Evolutionary conservation across 371 early-diverging fungal genomes (phyloP), one percentile per base, ranked within the genome.

Genomic region (Actinomortierella ambigua): DNA sequence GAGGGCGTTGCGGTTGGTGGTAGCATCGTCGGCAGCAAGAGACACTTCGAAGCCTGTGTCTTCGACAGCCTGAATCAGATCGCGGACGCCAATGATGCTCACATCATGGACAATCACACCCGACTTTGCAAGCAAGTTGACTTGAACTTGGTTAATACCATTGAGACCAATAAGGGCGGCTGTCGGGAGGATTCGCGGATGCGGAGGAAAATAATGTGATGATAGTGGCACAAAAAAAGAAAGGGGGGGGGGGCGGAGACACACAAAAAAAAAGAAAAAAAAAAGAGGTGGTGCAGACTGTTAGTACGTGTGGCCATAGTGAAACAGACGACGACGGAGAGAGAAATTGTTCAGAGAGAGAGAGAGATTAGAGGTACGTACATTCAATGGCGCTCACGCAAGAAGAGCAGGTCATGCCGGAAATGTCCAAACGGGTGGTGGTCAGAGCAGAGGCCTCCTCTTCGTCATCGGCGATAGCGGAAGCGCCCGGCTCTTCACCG

Each of bases 371-470:
- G 41, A 2, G n/a, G 11, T 27, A 61, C 71, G 59, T 73, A 73
- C 75, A 66, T 68, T 93, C 86, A 68, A 93, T 88, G 20, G 90
- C 82, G 20, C 82, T 81, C 8, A 93, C 94, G 75, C 94, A 93
- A 17, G 91, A 90, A 22, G 86, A 80, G 75, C 94, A 93, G 0
- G 94, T 94, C 93, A 94, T 94, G 39, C 95, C 94, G 0, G 83
- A 81, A 8, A 90, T 82, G 0, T 78, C 78, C 7, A 87, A 68
- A 4, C 82, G 75, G 0, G 81, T 80, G 1, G 81, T 79, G 1
- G 75, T 60, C 5, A 78, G 15, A 11, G 53, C 22, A 0, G 55
- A 5, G 14, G 44, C 22, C 2, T 70, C 70, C 2, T 65, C 55
- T 27, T 59, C 47, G 15, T 58, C 51, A 14, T 50, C 52, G 1